Conservation (phyloP, 768 basidiomycete species). For the Holtermannia corniformis region DNA sequence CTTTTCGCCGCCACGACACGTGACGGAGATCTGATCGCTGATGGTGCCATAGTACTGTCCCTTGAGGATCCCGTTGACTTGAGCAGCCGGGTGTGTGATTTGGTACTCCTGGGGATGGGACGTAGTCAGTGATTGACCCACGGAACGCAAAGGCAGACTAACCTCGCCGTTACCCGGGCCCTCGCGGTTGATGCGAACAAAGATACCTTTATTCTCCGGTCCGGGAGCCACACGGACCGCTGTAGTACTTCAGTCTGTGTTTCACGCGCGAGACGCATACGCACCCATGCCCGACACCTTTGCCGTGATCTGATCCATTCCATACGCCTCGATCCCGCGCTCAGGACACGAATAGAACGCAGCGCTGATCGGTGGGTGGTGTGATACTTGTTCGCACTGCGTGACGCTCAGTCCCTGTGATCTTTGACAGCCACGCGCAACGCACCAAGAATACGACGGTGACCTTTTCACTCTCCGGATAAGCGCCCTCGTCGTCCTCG, state of each 20-base stretch:
- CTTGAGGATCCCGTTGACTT: slow-evolving; percentile 82
- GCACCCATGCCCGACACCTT: slow-evolving; percentile 72
- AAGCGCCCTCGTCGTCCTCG: slow-evolving; percentile 42
- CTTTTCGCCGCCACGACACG: slow-evolving; percentile 61
- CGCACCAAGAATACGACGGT: slow-evolving; percentile 61
- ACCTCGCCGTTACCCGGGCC: slow-evolving; percentile 61
- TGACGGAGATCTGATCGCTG: slow-evolving; percentile 47
- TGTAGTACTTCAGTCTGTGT: slow-evolving; percentile 2
- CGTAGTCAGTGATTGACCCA: no score
- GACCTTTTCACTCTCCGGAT: slow-evolving; percentile 43
- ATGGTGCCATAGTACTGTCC: slow-evolving; percentile 82
- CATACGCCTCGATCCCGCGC: slow-evolving; percentile 59
- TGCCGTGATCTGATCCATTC: slow-evolving; percentile 83
- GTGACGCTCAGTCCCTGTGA: background rate
- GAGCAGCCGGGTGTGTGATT: slow-evolving; percentile 79
- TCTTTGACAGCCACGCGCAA: background rate
- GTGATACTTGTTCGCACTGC: slow-evolving; percentile 84
- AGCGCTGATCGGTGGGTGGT: slow-evolving; percentile 90
- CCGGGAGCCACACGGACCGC: slow-evolving; percentile 52
- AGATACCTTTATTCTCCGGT: slow-evolving; percentile 77
- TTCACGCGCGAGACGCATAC: slow-evolving; percentile 14
- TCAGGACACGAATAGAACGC: slow-evolving; percentile 70
- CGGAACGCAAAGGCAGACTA: slow-evolving; percentile 7
- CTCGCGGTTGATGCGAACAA: slow-evolving; percentile 64
- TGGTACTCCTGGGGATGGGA: slow-evolving; percentile 51